Evolutionary conservation across 2,329 filamentous ascomycete genomes (phyloP), one percentile per base, ranked within the genome.

Genomic region (Raffaelea ambrosiae): DNA sequence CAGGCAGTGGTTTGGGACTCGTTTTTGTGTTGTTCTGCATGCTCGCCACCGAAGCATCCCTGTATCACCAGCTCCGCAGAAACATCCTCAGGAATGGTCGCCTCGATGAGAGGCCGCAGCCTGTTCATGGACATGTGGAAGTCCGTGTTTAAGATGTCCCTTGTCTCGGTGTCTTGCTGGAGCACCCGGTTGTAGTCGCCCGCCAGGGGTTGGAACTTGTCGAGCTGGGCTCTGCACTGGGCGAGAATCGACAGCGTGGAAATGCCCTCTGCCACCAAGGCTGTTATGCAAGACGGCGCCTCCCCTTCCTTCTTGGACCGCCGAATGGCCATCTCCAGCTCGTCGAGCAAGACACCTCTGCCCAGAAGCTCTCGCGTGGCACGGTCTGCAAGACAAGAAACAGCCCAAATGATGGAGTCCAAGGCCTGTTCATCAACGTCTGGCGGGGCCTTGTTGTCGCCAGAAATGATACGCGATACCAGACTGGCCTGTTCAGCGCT

Each of bases 161-260:
- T 33, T 9, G 44, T 38, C 16, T 45, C 44, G 23, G 45, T 46
- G 40, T 54, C 50, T 26, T 54, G 52, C 50, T 50, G 48, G 44
- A 53, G 46, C 4, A 40, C 43, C 39, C 22, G 39, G 18, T 50
- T 49, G 26, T 51, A 53, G 1, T 45, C 42, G n/a, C 42, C 45
- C 3, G 46, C 49, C 53, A 47, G 51, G 8, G 49, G 49, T 38
- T 48, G 49, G 48, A 53, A 54, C 2, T 43, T 20, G 40, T 51
- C 47, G 35, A 53, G 20, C 48, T 51, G 38, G 14, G 39, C 13
- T 1, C 50, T 44, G 43, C 48, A 44, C 33, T 33, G 44, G 3
- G 49, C 46, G 10, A 48, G 46, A 18, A 54, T 43, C 1, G 48
- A 38, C 7, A 54, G 44, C 3, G 45, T 47, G 10, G 47, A 23